Conservation (phyloP, 306 rosid species). For the Elaeagnus macrophylla region DNA sequence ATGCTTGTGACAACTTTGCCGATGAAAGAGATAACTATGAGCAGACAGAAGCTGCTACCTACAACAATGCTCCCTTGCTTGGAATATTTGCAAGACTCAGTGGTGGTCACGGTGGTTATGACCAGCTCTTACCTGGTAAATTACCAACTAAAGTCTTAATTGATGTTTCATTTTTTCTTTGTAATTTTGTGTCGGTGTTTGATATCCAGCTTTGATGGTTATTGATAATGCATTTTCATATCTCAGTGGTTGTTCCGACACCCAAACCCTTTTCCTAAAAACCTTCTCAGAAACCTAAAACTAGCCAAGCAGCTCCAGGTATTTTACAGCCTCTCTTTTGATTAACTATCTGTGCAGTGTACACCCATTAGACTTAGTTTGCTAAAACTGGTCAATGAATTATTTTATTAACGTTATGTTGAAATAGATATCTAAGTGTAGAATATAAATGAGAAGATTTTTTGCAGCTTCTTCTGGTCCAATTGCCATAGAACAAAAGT, state of each 20-base stretch:
- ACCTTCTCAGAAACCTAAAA: slow-evolving; percentile 33
- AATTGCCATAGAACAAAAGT: slow-evolving; percentile 54
- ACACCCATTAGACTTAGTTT: no score
- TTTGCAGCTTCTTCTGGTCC: slow-evolving; percentile 48
- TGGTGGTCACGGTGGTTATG: slow-evolving; percentile 55
- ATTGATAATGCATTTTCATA: slow-evolving; percentile 1
- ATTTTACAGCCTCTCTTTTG: slow-evolving; percentile 7
- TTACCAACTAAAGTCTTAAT: no score
- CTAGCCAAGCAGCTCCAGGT: slow-evolving; percentile 67
- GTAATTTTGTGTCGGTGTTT: neutral
- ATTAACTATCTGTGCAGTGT: no score
- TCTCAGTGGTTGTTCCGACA: slow-evolving; percentile 44
- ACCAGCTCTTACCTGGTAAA: slow-evolving; percentile 91
- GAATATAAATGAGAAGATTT: slow-evolving; percentile 18
- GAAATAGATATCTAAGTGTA: neutral
- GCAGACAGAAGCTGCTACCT: slow-evolving; percentile 97
- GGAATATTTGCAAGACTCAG: slow-evolving; percentile 74
- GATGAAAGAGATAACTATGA: slow-evolving; percentile 90
- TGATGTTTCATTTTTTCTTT: neutral
- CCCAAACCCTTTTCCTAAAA: slow-evolving; percentile 41
- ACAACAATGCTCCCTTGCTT: slow-evolving; percentile 93
- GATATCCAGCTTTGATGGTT: neutral
- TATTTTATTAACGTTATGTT: no score
- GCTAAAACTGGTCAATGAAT: no score
- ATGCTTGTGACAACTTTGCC: slow-evolving; percentile 92